These are phyloP conservation scores for Nymphaea colorata DNA, from an alignment of 164 flowering plant genomes.

Conservation along the genomic window DNA sequence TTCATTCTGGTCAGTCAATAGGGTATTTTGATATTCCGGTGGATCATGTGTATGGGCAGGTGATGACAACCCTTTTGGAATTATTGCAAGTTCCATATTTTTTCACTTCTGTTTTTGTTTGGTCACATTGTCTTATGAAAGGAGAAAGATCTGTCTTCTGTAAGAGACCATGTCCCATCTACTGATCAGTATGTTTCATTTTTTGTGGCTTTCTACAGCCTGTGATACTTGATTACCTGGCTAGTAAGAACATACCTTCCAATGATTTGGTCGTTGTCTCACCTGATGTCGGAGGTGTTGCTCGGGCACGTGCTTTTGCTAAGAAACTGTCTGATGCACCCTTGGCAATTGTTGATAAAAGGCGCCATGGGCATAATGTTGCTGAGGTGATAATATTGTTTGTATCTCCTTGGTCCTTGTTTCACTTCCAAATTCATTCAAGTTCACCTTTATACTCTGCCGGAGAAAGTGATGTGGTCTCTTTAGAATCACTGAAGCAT, in stretches of 20 bases:
- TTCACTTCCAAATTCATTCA: background rate
- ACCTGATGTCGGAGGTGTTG: conserved; percentile 97
- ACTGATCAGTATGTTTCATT: background rate
- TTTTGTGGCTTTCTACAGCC: conserved; percentile 31
- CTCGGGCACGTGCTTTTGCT: conserved; percentile 90
- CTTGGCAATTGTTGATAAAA: conserved; percentile 92
- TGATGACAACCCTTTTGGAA: background rate
- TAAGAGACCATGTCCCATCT: no score
- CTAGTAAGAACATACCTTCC: conserved; percentile 58
- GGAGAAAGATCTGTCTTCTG: no score
- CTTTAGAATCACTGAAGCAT: no score
- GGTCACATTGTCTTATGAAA: background rate
- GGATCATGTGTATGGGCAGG: conserved; percentile 85
- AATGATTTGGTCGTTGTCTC: conserved; percentile 87
- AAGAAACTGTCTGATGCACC: conserved; percentile 95
- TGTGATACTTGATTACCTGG: conserved; percentile 90
- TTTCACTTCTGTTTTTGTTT: background rate
- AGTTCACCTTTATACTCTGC: no score
- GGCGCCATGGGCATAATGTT: conserved; percentile 86
- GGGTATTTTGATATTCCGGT: conserved; percentile 96
- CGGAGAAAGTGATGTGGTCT: no score
- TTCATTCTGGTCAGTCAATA: conserved; percentile 87
- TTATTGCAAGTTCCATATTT: no score
- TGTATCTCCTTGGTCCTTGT: background rate
- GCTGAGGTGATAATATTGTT: conserved; percentile 50